These are phyloP conservation scores for Nephromyces sp. DNA, from an alignment of 169 alveolate genomes.

Conservation along the genomic window DNA sequence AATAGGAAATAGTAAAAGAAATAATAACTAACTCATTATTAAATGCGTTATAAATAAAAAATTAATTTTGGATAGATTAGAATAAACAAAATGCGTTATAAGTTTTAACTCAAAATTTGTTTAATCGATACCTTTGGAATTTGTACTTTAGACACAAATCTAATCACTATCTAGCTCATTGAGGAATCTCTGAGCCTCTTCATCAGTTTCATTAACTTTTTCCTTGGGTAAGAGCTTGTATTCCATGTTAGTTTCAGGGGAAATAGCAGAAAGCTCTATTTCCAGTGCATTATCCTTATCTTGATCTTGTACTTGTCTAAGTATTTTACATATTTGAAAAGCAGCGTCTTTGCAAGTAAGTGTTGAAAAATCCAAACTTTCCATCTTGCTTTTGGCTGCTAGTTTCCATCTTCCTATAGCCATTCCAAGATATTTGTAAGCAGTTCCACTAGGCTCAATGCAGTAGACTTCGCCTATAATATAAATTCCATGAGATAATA, in stretches of 20 bases:
- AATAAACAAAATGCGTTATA: too few species aligned
- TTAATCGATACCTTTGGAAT: too few species aligned
- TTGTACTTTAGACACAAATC: too few species aligned
- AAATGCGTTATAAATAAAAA: too few species aligned
- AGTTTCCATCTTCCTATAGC: constrained; percentile 78
- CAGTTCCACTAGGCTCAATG: constrained; percentile 72
- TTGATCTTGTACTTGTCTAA: constrained; percentile 37
- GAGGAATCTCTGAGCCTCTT: background rate
- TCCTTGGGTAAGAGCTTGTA: background rate
- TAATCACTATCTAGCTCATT: too few species aligned
- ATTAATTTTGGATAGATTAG: too few species aligned
- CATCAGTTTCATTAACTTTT: background rate
- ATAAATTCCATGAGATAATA: background rate
- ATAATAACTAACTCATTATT: too few species aligned
- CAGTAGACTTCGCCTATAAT: constrained; percentile 50
- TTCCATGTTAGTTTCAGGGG: background rate
- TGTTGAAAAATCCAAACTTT: constrained; percentile 38
- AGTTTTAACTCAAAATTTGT: too few species aligned
- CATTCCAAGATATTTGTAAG: constrained; percentile 66
- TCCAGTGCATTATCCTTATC: constrained; percentile 35
- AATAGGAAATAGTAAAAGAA: too few species aligned
- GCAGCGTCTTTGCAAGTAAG: constrained; percentile 36
- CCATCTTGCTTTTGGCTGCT: constrained; percentile 74
- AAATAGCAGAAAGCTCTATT: constrained; percentile 19
- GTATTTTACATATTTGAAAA: constrained; percentile 28